Percentiles rank a stretch among this genome's conserved stretches.
Conservation (phyloP, 768 basidiomycete species). For the Gloeopeniophorella convolvens region DNA sequence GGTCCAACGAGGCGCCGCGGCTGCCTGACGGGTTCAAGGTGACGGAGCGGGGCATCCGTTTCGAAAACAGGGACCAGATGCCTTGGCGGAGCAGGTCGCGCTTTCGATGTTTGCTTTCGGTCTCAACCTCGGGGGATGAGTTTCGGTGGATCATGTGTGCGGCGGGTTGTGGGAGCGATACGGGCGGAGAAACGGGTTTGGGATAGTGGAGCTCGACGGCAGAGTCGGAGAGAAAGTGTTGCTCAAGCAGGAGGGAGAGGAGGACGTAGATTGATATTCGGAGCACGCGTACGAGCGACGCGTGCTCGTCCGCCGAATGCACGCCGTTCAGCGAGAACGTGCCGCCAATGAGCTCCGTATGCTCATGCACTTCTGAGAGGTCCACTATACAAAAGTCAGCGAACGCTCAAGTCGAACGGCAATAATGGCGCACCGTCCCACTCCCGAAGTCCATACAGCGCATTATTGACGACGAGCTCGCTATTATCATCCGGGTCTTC, state of each 20-base stretch:
- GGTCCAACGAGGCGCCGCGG: slow-evolving; percentile 38
- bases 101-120: slow-evolving; percentile 14
- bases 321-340: slow-evolving; percentile 51
- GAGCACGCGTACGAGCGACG: slow-evolving; percentile 41
- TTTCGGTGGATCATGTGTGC: slow-evolving; percentile 9
- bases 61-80: slow-evolving; percentile 33
- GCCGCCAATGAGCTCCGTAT: slow-evolving; percentile 48
- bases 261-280: slow-evolving; percentile 47
- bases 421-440: slow-evolving; percentile 39
- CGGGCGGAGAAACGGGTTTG: slow-evolving; percentile 25
- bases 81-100: slow-evolving; percentile 23
- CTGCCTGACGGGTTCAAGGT: slow-evolving; percentile 23
- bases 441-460: slow-evolving; percentile 47
- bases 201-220: slow-evolving; percentile 42
- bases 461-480: slow-evolving; percentile 21
- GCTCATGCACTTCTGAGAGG: slow-evolving; percentile 12
- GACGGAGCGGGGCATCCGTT: slow-evolving; percentile 30
- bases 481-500: slow-evolving; percentile 18
- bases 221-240: slow-evolving; percentile 47
- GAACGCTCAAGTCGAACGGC: neutral
- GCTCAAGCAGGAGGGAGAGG: slow-evolving; percentile 55
- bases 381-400: slow-evolving; percentile 12
- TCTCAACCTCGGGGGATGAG: slow-evolving; percentile 18
- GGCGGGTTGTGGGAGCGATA: neutral
- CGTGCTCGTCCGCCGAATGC: slow-evolving; percentile 37